These are phyloP conservation scores for Eimeria zaria DNA, from an alignment of 169 alveolate species.

Conservation along the genomic window DNA sequence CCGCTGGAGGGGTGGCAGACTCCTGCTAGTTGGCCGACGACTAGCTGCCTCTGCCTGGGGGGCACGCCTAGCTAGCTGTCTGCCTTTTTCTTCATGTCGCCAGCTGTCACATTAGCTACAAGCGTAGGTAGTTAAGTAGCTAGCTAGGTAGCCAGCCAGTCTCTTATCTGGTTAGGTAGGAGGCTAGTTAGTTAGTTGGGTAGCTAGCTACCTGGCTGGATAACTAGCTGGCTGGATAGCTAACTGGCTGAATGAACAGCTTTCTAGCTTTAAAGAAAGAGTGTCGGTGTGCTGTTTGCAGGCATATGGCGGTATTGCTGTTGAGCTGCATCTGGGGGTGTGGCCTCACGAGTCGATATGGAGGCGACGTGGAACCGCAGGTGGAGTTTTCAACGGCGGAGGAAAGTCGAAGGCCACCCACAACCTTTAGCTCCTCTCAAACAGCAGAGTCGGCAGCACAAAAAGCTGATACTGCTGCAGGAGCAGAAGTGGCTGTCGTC, in stretches of 20 bases:
- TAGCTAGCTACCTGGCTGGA: background rate
- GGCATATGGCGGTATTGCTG: slow-evolving; percentile 12
- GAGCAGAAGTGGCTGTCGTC: background rate
- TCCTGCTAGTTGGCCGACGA: background rate
- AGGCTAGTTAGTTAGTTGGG: background rate
- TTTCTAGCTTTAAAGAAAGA: background rate
- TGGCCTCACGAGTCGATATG: slow-evolving; percentile 25
- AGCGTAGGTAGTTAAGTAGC: no score
- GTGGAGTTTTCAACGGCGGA: background rate
- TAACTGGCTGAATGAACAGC: background rate
- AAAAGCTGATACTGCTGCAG: background rate
- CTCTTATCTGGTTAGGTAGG: no score
- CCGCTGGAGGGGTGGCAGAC: background rate
- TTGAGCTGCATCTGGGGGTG: slow-evolving; percentile 33
- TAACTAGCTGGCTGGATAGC: background rate
- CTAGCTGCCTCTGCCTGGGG: background rate
- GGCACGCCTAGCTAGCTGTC: no score
- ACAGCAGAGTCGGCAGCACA: background rate
- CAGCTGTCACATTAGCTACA: no score
- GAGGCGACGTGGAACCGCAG: background rate
- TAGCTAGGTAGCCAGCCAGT: no score
- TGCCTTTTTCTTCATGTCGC: no score
- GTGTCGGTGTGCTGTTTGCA: background rate
- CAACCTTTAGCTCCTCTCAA: background rate
- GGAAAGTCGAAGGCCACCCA: background rate